Evolutionary conservation across 2,329 filamentous ascomycete genomes (phyloP), one percentile per base, ranked within the genome.

Genomic region (Claviceps sp.): DNA sequence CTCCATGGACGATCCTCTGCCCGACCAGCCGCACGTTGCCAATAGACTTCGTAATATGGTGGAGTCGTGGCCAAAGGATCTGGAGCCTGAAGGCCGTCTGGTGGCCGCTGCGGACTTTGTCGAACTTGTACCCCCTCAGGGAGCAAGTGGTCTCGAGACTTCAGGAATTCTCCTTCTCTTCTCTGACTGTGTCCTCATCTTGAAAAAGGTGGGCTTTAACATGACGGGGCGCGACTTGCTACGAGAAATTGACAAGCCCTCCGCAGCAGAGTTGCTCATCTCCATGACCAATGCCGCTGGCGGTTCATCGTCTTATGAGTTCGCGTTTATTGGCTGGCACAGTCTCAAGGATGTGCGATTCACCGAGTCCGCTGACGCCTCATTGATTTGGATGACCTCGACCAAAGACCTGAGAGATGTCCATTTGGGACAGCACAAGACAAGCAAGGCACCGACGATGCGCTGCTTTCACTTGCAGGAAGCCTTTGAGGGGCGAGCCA

Each of bases 241-340:
- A 51, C 82, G 89, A 3, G 89, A 96, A 60, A 76, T 96, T 38
- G 90, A 96, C 61, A 90, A 86, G 60, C 85, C 85, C 22, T 85
- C 81, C 2, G 75, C 80, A 1, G 78, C 81, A 40, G 76, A 76
- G 3, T 69, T 84, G 53, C 73, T 83, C 53, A 77, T 77, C 26
- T 79, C 78, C 9, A 79, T 82, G 73, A 82, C 79, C 11, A 81
- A 82, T 54, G 76, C 76, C 23, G 80, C 75, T 29, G 80, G 75
- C 36, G 81, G 80, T 0, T 73, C 75, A 9, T 77, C 78, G 11
- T 72, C 75, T 0, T 83, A 82, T 55, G 88, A 94, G 46, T 78
- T 95, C 46, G 77, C 78, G 1, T 93, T 95, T 60, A 76, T 79
- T 9, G 85, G 86, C 22, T 86, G 85, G 69, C 77, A 90, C 56